Evolutionary conservation across 2,329 filamentous ascomycete species (phyloP).

Genomic region (Penicillium sp.): DNA sequence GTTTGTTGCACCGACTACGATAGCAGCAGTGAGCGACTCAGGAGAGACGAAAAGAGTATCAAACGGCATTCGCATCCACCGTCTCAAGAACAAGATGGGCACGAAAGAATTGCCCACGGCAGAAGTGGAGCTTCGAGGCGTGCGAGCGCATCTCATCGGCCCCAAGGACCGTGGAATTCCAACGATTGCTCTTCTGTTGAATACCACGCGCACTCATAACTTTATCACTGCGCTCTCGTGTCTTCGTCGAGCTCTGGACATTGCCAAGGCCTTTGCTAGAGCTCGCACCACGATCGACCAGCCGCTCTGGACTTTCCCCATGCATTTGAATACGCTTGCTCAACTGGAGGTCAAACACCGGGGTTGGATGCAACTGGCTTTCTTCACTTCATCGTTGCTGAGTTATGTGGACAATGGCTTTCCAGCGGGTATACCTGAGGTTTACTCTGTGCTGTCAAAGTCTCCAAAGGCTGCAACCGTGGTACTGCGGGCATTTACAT

Average conservation of each 20-base stretch:
- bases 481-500: slow-evolving; percentile 33
- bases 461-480: slow-evolving; percentile 8
- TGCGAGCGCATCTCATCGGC: slow-evolving; percentile 67
- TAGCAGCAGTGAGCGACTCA: slow-evolving; percentile 23
- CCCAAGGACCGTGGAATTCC: slow-evolving; percentile 65
- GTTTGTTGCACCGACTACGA: slow-evolving; percentile 66
- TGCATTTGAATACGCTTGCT: slow-evolving; percentile 41
- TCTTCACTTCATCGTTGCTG: slow-evolving; percentile 38
- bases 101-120: slow-evolving; percentile 64
- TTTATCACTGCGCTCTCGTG: slow-evolving; percentile 37
- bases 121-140: slow-evolving; percentile 66
- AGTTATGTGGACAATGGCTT: slow-evolving; percentile 34
- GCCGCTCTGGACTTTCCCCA: slow-evolving; percentile 38
- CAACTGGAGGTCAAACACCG: slow-evolving; percentile 40
- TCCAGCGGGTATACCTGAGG: slow-evolving; percentile 7
- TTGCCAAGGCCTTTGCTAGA: slow-evolving; percentile 41
- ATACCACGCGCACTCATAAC: slow-evolving; percentile 57
- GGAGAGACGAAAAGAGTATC: slow-evolving; percentile 41
- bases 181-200: slow-evolving; percentile 68
- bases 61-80: slow-evolving; percentile 67
- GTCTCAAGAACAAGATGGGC: slow-evolving; percentile 72
- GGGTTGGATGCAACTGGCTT: slow-evolving; percentile 38
- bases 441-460: slow-evolving; percentile 22
- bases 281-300: slow-evolving; percentile 38
- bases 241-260: slow-evolving; percentile 41